These are phyloP conservation scores for Sanghuangporus baumii DNA, from an alignment of 1,284 basidiomycete species.

Conservation along the genomic window DNA sequence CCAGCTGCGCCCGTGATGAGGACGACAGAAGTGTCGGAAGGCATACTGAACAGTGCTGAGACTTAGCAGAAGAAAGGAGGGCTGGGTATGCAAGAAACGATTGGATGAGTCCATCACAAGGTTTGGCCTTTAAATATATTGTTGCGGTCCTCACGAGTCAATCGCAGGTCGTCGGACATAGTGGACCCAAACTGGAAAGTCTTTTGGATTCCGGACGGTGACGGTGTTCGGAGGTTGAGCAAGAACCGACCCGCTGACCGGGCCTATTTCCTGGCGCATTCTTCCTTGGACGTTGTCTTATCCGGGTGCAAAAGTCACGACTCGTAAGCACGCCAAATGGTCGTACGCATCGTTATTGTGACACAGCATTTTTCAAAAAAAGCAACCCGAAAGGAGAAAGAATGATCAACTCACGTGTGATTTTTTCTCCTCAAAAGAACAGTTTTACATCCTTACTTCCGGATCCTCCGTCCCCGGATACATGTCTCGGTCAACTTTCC, in stretches of 20 bases:
- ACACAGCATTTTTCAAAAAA: too few relatives aligned
- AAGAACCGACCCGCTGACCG: neutral
- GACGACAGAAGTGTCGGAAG: constrained; percentile 29
- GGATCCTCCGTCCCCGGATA: too few relatives aligned
- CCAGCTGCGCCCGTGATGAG: constrained; percentile 57
- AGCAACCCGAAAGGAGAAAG: too few relatives aligned
- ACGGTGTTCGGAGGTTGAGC: neutral
- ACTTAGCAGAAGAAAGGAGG: neutral
- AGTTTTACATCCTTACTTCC: too few relatives aligned
- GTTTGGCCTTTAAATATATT: neutral
- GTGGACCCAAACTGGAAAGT: neutral
- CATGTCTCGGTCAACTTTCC: neutral
- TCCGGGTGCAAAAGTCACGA: too few relatives aligned
- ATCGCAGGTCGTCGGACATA: neutral
- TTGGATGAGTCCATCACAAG: neutral
- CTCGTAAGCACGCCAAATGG: too few relatives aligned
- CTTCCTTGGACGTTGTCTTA: too few relatives aligned
- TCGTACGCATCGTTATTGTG: too few relatives aligned
- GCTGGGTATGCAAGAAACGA: neutral
- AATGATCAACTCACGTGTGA: too few relatives aligned
- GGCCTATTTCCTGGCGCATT: neutral
- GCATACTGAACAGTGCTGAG: constrained; percentile 2
- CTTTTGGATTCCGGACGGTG: neutral
- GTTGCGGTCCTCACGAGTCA: neutral
- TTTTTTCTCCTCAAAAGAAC: too few relatives aligned